Evolutionary conservation across 768 basidiomycete species (phyloP).

Genomic region (Mycena floridula): DNA sequence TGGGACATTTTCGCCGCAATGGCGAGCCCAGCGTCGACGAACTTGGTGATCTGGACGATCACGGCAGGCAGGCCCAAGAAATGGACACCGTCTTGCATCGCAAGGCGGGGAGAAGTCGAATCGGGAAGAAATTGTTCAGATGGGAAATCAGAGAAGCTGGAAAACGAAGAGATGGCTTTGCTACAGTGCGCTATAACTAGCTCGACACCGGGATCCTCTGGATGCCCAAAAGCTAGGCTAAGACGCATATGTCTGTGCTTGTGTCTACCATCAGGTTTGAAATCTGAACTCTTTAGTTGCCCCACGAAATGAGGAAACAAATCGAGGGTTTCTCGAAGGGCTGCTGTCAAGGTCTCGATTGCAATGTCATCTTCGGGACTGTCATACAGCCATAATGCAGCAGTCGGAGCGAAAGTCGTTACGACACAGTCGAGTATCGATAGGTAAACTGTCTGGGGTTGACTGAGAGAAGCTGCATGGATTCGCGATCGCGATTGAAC

Average conservation of each 20-base stretch:
- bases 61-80: conserved; percentile 21
- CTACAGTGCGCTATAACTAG: conserved; percentile 18
- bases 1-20: conserved; percentile 28
- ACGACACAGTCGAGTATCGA: conserved; percentile 25
- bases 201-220: conserved; percentile 23
- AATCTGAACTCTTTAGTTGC: conserved; percentile 19
- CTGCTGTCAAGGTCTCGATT: conserved; percentile 2
- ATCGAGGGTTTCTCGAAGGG: conserved; percentile 16
- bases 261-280: conserved; percentile 10
- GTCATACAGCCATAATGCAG: conserved; percentile 22
- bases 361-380: conserved; percentile 3
- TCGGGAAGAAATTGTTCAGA: conserved; percentile 11
- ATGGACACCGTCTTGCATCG: conserved; percentile 14
- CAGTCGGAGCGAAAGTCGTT: conserved; percentile 17
- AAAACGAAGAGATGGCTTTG: conserved; percentile 6
- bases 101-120: conserved; percentile 16
- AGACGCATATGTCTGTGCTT: conserved; percentile 21
- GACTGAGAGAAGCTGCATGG: not conserved
- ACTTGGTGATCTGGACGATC: conserved; percentile 27
- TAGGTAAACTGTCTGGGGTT: conserved; percentile 7
- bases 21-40: conserved; percentile 21
- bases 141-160: conserved; percentile 3
- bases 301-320: conserved; percentile 26
- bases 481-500: not conserved
- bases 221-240: conserved; percentile 16